Base-by-base conservation (phyloP, 192 early-diverging fungal genomes). In the Linnemannia hyalina region DNA sequence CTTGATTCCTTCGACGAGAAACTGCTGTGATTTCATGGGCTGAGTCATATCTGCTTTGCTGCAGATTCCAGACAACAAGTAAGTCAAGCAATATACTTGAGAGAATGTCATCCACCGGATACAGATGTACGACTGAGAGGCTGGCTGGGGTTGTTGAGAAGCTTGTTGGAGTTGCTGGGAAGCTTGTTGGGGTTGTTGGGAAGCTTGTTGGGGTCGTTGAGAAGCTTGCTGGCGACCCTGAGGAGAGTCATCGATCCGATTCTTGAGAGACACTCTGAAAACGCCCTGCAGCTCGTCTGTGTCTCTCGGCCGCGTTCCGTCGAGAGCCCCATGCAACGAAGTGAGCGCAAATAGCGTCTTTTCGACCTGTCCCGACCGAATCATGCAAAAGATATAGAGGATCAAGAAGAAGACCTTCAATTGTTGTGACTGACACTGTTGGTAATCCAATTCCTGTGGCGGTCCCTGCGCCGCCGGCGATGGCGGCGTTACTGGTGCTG, bases 21-120 rank as follows among this genome's bases (percentile, higher is more conserved):
- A 86, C 35, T 81, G 78, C 38, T 86, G 75, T 5, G 79, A 36
- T n/a, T 78, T 80, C 72, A 75, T 77, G 6, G 84, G 78, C 13
- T 86, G 79, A 6, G 82, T 88, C 87, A 83, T 80, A 40, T 88
- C 87, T 9, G 82, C 82, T n/a, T 88, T 88, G 55, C 73, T 83
- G 69, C 87, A 88, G 60, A 88, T 60, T 36, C 87, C 87, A 11
- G 87, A 88, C 6, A 88, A 75, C 29, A 88, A 35, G 44, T 88
- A 88, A 9, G 87, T 80, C 35, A 88, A 55, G 63, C 78, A 83
- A 36, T 88, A 88, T 13, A 88, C 82, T n/a, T 88, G 82, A 10
- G 87, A 83, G 44, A 82, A 80, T 16, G 87, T 69, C 82, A 88
- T 82, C 87, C 87, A 88, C 18, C 70, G 80, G 63, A 88, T 80